These are phyloP conservation scores for Aspergillus arachidicola DNA, from an alignment of 2,329 filamentous ascomycete species.

Conservation along the genomic window DNA sequence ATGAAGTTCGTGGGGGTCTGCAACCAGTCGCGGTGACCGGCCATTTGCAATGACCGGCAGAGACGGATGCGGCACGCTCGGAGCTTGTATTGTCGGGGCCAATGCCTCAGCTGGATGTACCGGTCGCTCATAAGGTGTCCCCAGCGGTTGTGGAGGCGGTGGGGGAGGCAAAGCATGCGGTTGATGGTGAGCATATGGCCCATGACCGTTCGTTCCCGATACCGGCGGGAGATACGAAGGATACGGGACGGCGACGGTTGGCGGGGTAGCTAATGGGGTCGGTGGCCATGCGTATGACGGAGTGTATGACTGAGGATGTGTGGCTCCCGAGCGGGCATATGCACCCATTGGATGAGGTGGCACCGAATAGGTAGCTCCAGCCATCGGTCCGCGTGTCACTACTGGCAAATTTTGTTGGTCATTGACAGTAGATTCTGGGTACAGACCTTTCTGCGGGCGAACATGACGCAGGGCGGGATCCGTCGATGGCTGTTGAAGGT, in stretches of 20 bases:
- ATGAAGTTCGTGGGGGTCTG: conserved; percentile 30
- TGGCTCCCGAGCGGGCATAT: conserved; percentile 50
- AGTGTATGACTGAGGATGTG: conserved; percentile 44
- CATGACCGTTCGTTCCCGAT: conserved; percentile 31
- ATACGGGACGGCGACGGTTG: conserved; percentile 41
- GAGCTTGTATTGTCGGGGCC: conserved; percentile 27
- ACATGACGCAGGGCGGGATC: conserved; percentile 82
- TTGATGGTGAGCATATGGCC: conserved; percentile 35
- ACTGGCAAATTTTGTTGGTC: conserved; percentile 80
- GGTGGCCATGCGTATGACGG: conserved; percentile 49
- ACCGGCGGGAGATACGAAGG: conserved; percentile 42
- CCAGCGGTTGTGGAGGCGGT: conserved; percentile 31
- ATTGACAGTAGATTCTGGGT: conserved; percentile 91
- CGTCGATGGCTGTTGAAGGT: conserved; percentile 77
- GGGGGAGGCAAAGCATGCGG: conserved; percentile 18
- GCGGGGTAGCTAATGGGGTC: conserved; percentile 48
- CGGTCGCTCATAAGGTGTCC: conserved; percentile 38
- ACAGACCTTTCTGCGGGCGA: conserved; percentile 88
- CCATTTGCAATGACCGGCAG: conserved; percentile 25
- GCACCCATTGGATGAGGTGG: conserved; percentile 57
- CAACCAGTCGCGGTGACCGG: conserved; percentile 31
- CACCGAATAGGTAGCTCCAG: conserved; percentile 56
- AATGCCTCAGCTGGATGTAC: conserved; percentile 35
- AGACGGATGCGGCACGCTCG: conserved; percentile 19
- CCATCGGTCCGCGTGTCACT: conserved; percentile 74